phyloP scores from a whole-genome alignment of 441 rosid species.

The Rhodomyrtus psidioides region DNA sequence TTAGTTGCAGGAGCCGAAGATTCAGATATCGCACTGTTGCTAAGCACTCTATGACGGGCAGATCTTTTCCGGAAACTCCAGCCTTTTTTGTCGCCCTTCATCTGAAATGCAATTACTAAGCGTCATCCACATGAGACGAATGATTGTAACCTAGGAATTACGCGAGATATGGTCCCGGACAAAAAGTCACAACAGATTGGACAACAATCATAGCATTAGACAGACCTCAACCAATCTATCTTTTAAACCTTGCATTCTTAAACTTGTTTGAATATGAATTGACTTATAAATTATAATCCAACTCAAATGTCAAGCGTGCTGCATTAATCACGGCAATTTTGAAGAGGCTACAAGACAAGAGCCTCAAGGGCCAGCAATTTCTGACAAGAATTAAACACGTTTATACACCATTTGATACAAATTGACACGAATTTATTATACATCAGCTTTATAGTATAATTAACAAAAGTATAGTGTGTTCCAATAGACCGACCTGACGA shows the following conservation, averaged over 20 bases:
- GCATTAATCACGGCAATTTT: not conserved
- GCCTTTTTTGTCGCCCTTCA: conserved; percentile 51
- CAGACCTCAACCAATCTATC: not conserved
- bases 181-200: not conserved
- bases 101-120: conserved; percentile 31
- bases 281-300: not conserved
- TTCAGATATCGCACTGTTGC: conserved; percentile 50
- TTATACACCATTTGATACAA: not conserved
- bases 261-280: not conserved
- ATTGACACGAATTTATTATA: not conserved
- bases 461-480: not conserved
- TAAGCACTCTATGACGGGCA: conserved; percentile 62
- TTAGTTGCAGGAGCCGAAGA: conserved; percentile 32
- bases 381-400: not conserved
- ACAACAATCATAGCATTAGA: not conserved
- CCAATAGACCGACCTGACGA: not conserved
- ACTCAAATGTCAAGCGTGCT: not conserved
- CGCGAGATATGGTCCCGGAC: not conserved
- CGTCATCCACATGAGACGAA: not conserved
- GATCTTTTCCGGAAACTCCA: conserved; percentile 92
- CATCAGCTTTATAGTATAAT: not conserved
- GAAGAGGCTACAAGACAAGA: not conserved
- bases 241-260: not conserved
- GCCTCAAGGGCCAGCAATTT: not conserved
- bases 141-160: not conserved